Evolutionary conservation across 1,139 yeast genomes (phyloP).

Genomic region (Saccharomycopsis phalli): DNA sequence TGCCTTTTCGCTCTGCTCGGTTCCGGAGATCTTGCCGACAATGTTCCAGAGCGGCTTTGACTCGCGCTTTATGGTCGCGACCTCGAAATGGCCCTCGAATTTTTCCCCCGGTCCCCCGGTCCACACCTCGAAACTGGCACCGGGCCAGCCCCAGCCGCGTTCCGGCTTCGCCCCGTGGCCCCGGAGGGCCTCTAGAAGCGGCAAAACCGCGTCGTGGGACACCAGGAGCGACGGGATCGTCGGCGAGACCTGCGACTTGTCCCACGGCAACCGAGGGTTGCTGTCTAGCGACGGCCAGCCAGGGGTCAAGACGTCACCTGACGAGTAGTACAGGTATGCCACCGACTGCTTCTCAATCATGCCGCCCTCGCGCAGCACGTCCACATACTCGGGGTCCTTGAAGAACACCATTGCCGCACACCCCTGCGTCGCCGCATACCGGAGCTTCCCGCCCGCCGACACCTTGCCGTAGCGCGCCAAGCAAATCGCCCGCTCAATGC

Average conservation of each 20-base stretch:
- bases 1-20: slow-evolving; percentile 70
- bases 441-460: slow-evolving; percentile 43
- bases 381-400: slow-evolving; percentile 28
- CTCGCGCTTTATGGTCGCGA: slow-evolving; percentile 44
- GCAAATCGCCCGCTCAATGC: slow-evolving; percentile 37
- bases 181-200: slow-evolving; percentile 39
- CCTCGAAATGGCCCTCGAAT: slow-evolving; percentile 30
- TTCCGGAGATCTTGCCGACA: slow-evolving; percentile 67
- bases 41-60: slow-evolving; percentile 73
- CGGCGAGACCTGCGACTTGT: slow-evolving; percentile 18
- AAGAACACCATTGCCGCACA: slow-evolving; percentile 50
- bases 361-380: slow-evolving; percentile 7
- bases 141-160: slow-evolving; percentile 27
- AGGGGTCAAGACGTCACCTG: slow-evolving; percentile 77
- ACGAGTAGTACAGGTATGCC: slow-evolving; percentile 8
- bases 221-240: slow-evolving; percentile 70
- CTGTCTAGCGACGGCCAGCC: slow-evolving; percentile 54
- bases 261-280: slow-evolving; percentile 35
- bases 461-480: slow-evolving; percentile 54
- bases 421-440: slow-evolving; percentile 42
- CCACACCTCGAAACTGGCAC: slow-evolving; percentile 29
- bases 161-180: slow-evolving; percentile 39
- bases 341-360: slow-evolving; percentile 16
- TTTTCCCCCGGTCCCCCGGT: slow-evolving; percentile 30
- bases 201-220: slow-evolving; percentile 59